Conservation (phyloP, 2,329 filamentous ascomycete genomes). For the Epichloe hybrida region DNA sequence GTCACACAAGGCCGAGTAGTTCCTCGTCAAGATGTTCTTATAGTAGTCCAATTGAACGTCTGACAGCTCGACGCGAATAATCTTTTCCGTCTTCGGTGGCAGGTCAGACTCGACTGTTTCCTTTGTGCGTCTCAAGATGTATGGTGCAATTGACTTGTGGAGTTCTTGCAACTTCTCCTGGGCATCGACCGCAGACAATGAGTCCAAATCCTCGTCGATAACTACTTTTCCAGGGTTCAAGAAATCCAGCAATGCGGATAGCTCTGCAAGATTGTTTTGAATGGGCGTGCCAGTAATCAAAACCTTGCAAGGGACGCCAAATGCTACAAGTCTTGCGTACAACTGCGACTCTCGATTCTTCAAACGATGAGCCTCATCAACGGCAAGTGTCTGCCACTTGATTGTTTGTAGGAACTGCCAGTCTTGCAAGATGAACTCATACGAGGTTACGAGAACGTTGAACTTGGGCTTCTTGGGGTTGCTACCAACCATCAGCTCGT, state of each 20-base stretch:
- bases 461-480: conserved; percentile 87
- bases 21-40: conserved; percentile 94
- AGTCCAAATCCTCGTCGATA: conserved; percentile 84
- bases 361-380: conserved; percentile 91
- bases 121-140: conserved; percentile 90
- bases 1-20: conserved; percentile 87
- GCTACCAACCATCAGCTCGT: conserved; percentile 76
- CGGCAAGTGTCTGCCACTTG: conserved; percentile 94
- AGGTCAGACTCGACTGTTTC: conserved; percentile 94
- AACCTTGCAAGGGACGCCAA: conserved; percentile 76
- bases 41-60: conserved; percentile 97
- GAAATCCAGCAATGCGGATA: conserved; percentile 89
- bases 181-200: conserved; percentile 62
- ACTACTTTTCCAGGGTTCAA: conserved; percentile 87
- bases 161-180: conserved; percentile 78
- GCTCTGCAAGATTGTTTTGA: conserved; percentile 88
- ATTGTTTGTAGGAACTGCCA: conserved; percentile 73
- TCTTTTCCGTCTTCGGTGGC: conserved; percentile 95
- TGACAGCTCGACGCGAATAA: conserved; percentile 91
- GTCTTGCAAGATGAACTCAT: conserved; percentile 88
- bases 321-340: conserved; percentile 72
- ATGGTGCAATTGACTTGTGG: conserved; percentile 78
- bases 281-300: conserved; percentile 95
- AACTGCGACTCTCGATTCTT: conserved; percentile 95
- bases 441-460: conserved; percentile 94